Conservation (phyloP, 352 stramenopile species). For the Globisporangium rhizosaccharum region DNA sequence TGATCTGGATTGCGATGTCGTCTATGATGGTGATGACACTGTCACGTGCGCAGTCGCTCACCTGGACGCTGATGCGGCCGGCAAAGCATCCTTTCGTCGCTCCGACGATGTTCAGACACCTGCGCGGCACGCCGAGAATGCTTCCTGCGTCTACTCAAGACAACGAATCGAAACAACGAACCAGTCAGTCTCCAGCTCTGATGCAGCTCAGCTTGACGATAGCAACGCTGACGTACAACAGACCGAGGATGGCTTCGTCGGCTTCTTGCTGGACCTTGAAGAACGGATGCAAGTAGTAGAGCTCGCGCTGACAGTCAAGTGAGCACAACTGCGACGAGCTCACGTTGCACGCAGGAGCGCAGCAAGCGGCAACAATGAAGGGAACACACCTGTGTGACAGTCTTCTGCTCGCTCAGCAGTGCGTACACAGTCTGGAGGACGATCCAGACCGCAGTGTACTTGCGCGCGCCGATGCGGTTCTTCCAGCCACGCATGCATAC, state of each 20-base stretch:
- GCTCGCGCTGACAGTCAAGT: slow-evolving; percentile 40
- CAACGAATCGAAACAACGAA: not conserved
- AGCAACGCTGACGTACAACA: not conserved
- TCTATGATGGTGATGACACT: too few species aligned
- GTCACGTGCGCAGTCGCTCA: slow-evolving; percentile 10
- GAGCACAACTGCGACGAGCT: not conserved
- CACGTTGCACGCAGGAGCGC: not conserved
- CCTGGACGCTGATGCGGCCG: slow-evolving; percentile 45
- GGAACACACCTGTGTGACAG: slow-evolving; percentile 59
- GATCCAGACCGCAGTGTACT: slow-evolving; percentile 81
- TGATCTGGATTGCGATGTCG: too few species aligned
- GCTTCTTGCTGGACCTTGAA: slow-evolving; percentile 77
- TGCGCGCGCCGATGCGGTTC: slow-evolving; percentile 61
- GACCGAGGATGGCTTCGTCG: slow-evolving; percentile 81
- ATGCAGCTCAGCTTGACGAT: not conserved
- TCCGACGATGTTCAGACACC: slow-evolving; percentile 77
- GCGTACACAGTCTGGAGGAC: slow-evolving; percentile 74
- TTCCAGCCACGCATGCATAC: not conserved
- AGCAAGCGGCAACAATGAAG: not conserved
- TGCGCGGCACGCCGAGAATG: slow-evolving; percentile 62
- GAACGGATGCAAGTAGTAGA: slow-evolving; percentile 85
- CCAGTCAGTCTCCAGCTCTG: not conserved
- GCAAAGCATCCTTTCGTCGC: slow-evolving; percentile 77
- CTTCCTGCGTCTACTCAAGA: slow-evolving; percentile 49
- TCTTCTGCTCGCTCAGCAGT: slow-evolving; percentile 69